Evolutionary conservation across 768 basidiomycete genomes (phyloP), one percentile per base, ranked within the genome.

Genomic region (Rhizopogon sp.): DNA sequence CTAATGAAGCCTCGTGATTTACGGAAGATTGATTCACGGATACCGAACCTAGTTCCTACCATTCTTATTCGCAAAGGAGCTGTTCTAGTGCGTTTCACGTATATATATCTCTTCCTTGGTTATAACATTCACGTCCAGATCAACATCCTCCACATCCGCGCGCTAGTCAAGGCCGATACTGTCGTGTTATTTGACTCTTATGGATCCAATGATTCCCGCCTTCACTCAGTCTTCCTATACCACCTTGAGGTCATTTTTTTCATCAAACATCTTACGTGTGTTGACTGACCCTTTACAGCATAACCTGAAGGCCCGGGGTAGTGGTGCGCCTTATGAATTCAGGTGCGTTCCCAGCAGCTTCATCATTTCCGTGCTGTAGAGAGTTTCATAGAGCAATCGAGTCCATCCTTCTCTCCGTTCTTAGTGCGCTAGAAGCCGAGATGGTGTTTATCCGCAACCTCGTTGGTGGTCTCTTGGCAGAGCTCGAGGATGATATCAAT

Each of bases 401-500:
- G 62, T 95, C 94, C 1, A 86, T 97, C 55, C 76, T 98, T 42
- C 81, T 96, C 41, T 96, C 93, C 40, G 92, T 96, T 9, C 74
- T 95, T 54, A 90, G 89, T 60, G 94, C 96, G 5, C 76, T 98
- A 22, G 96, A 98, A 73, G 93, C 93, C 33, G 96, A 98, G 73
- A 90, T 98, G 89, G 88, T 88, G 13, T 95, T 95, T 66, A 91
- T 93, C 50, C 85, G 95, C 35, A 88, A 89, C 58, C 83, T 97
- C 39, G 90, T 98, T 50, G 90, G 90, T 51, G 89, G 92, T 3
- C 76, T 98, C 9, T 76, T 98, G 31, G 90, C 90, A 16, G 95
- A 96, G 69, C 80, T 98, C 50, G 96, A 98, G 66, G 92, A 93
- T 56, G 89, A 95, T 64, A 97, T 98, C 62, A 92, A 96, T 66